Evolutionary conservation across 495 filamentous ascomycete species (phyloP).

Genomic region (Aspergillus steynii): DNA sequence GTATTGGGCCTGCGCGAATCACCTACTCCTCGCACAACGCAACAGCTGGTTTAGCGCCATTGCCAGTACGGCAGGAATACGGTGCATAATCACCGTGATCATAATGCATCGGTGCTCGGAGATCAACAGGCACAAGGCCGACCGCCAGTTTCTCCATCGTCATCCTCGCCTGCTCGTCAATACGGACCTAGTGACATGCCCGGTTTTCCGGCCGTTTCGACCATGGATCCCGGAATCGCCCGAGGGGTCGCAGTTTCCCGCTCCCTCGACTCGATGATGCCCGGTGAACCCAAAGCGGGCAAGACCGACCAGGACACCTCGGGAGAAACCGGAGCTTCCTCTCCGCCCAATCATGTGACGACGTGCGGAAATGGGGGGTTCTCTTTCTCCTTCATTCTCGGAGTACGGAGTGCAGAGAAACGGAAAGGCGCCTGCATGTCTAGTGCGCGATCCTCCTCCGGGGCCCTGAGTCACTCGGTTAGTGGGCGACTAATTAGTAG

Average conservation of each 20-base stretch:
- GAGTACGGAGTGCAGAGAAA: not conserved
- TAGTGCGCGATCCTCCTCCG: too few species aligned
- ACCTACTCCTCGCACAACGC: not conserved
- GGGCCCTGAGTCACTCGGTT: too few species aligned
- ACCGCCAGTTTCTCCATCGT: too few species aligned
- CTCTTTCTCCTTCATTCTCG: not conserved
- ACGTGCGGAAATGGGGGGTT: not conserved
- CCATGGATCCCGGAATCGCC: slow-evolving; percentile 18
- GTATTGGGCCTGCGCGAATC: not conserved
- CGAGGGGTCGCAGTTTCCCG: slow-evolving; percentile 25
- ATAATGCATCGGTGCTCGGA: too few species aligned
- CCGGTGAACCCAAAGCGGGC: slow-evolving; percentile 46
- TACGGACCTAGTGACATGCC: slow-evolving; percentile 7
- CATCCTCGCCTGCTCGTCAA: not conserved
- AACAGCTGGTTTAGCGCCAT: too few species aligned
- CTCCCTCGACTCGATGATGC: slow-evolving; percentile 13
- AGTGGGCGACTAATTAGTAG: not conserved
- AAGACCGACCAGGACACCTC: slow-evolving; percentile 21
- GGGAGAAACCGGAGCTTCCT: slow-evolving; percentile 32
- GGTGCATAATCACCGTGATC: not conserved
- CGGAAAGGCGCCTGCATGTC: too few species aligned
- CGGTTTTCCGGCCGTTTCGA: slow-evolving; percentile 20
- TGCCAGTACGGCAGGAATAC: too few species aligned
- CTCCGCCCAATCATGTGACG: slow-evolving; percentile 35
- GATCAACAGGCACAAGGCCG: too few species aligned